These are phyloP conservation scores for Voacanga thouarsii DNA, from an alignment of 257 asterid genomes.

Conservation along the genomic window DNA sequence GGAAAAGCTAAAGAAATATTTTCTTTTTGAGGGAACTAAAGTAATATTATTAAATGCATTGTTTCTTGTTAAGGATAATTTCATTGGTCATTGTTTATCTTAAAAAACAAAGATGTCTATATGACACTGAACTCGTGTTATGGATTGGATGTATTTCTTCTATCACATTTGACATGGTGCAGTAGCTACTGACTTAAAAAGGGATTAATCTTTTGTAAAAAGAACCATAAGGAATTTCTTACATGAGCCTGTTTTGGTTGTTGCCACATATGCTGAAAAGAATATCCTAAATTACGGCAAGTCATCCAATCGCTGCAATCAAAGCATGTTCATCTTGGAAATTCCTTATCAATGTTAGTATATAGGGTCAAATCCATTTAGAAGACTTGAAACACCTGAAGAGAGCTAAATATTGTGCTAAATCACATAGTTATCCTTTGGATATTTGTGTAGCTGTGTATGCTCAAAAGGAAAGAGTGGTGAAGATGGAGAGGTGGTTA, in stretches of 20 bases:
- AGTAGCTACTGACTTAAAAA: neutral
- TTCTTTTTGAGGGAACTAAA: neutral
- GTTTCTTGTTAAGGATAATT: neutral
- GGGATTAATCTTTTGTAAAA: neutral
- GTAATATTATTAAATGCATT: neutral
- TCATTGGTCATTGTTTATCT: neutral
- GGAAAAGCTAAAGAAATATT: neutral
- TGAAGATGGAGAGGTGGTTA: too few relatives aligned
- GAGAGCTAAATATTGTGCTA: too few relatives aligned
- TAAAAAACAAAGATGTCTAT: neutral
- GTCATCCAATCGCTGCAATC: neutral
- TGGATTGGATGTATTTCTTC: too few relatives aligned
- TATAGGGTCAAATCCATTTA: too few relatives aligned
- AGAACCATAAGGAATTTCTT: neutral
- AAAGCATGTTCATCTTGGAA: neutral
- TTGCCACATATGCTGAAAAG: neutral
- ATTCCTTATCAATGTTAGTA: too few relatives aligned
- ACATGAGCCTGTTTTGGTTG: neutral
- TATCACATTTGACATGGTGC: neutral
- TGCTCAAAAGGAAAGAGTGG: too few relatives aligned
- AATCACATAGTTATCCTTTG: too few relatives aligned
- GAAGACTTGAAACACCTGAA: too few relatives aligned
- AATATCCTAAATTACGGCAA: neutral
- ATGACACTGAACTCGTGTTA: neutral
- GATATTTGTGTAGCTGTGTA: too few relatives aligned